Percentiles rank a stretch among this genome's conserved stretches.
Conservation (phyloP, 2,329 filamentous ascomycete genomes). For the Cercospora sp. region DNA sequence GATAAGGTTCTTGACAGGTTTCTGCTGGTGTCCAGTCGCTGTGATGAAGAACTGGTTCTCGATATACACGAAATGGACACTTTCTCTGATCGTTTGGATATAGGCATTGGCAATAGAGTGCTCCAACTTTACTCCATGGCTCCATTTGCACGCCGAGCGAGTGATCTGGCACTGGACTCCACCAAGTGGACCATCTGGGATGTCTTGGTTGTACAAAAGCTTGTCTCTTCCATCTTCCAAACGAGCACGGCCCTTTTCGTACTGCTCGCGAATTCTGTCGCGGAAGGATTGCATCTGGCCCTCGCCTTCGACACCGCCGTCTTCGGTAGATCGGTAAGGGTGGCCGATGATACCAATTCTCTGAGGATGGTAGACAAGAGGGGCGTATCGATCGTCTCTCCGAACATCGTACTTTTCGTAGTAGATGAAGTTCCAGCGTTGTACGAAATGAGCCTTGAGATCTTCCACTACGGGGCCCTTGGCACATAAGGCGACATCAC, state of each 20-base stretch:
- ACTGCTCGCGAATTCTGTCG: constrained; percentile 35
- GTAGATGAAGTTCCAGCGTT: constrained; percentile 91
- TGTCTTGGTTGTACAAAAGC: constrained; percentile 24
- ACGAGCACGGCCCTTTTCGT: constrained; percentile 28
- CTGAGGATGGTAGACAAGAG: constrained; percentile 40
- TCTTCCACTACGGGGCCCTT: constrained; percentile 73
- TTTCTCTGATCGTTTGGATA: constrained; percentile 89
- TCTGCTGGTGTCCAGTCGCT: constrained; percentile 68
- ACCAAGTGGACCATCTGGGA: constrained; percentile 56
- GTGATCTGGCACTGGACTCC: constrained; percentile 79
- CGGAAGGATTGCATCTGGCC: constrained; percentile 38
- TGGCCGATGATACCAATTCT: constrained; percentile 40
- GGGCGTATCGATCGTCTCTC: constrained; percentile 52
- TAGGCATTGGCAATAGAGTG: constrained; percentile 95
- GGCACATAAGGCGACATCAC: constrained; percentile 77
- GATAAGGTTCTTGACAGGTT: constrained; percentile 74
- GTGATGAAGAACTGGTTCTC: constrained; percentile 88
- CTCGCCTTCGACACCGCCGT: constrained; percentile 31
- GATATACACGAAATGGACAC: constrained; percentile 62
- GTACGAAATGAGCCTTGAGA: constrained; percentile 74
- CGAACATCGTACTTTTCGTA: constrained; percentile 73
- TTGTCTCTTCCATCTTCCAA: constrained; percentile 31
- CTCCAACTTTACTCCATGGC: constrained; percentile 58
- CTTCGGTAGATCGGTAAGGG: constrained; percentile 32
- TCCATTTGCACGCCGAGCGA: constrained; percentile 57